Conservation (phyloP, 352 stramenopile species). For the Phytophthora melonis region DNA sequence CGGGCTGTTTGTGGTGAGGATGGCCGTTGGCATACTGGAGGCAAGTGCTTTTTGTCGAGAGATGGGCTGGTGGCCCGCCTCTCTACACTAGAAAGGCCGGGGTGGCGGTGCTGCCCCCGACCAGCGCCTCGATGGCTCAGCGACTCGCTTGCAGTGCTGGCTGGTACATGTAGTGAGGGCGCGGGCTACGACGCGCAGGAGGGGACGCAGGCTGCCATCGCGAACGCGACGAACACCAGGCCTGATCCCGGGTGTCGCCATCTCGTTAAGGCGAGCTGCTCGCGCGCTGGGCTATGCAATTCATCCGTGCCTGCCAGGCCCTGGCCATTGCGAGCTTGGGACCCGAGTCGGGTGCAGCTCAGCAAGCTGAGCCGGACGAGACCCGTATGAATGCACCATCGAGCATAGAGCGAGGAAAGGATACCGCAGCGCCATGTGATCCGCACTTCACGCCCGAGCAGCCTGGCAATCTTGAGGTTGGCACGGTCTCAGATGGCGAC, state of each 20-base stretch:
- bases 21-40: conserved; percentile 18
- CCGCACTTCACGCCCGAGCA: not conserved
- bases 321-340: too few relatives aligned
- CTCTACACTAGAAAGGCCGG: conserved; percentile 26
- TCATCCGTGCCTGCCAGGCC: not conserved
- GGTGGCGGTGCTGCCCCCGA: not conserved
- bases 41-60: conserved; percentile 5
- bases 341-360: not conserved
- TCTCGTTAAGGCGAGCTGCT: conserved; percentile 25
- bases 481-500: not conserved
- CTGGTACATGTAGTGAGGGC: not conserved
- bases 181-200: not conserved
- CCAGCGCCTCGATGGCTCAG: not conserved
- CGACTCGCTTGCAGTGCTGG: not conserved
- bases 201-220: not conserved
- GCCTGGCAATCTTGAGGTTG: conserved; percentile 4
- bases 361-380: not conserved
- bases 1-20: conserved; percentile 15
- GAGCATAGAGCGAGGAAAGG: not conserved
- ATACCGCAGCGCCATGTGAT: not conserved
- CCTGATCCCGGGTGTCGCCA: not conserved
- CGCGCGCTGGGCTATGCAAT: conserved; percentile 28
- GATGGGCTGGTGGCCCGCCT: conserved; percentile 22
- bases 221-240: not conserved
- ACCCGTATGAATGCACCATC: not conserved